Base-by-base conservation (phyloP, 2,329 filamentous ascomycete species). In the Colletotrichum lindemuthianum region DNA sequence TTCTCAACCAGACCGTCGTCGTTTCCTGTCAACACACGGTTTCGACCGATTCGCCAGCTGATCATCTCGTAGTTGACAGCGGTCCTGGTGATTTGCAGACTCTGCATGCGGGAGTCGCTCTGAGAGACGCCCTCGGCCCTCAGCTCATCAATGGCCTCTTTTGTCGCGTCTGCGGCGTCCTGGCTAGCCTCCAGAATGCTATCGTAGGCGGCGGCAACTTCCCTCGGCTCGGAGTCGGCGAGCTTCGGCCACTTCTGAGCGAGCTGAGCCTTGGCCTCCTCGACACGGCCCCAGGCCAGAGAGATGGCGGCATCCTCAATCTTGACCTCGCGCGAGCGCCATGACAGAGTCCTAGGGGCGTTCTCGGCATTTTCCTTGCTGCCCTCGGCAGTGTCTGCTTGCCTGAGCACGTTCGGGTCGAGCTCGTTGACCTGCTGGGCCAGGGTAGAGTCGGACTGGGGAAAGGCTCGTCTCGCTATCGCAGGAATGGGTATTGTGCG, bases 301-400 rank as follows among this genome's bases (percentile, higher is more conserved):
- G 94, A 92, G 70, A 98, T 97, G 53, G 93, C 90, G 33, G 95
- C 94, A 77, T 99, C 95, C 71, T 97, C 94, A 56, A 99, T 91
- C 69, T 90, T 89, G 13, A 97, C 95, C 67, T 90, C 90, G 45
- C 94, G 87, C 9, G 88, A 90, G 68, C 96, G 88, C 96, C 96
- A 99, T 4, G 86, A 89, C 63, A 99, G 89, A 9, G 88, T 91
- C 71, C 89, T 90, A 0, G 92, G 91, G 2, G 88, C 81, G 51
- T 87, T 83, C 68, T 84, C 82, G 68, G 83, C 76, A 43, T 84
- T 75, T 36, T 81, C 84, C 59, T 84, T 80, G 60, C 83, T 82
- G 15, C 81, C 78, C 61, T 84, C 82, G 2, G 24, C 24, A 24
- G 79, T 72, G 16, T 75, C 77, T 51, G 77, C 81, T 67, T 92